Evolutionary conservation across 78 protist species (phyloP), one percentile per base, ranked within the genome.

Genomic region (Planoprotostelium fungivorum): DNA sequence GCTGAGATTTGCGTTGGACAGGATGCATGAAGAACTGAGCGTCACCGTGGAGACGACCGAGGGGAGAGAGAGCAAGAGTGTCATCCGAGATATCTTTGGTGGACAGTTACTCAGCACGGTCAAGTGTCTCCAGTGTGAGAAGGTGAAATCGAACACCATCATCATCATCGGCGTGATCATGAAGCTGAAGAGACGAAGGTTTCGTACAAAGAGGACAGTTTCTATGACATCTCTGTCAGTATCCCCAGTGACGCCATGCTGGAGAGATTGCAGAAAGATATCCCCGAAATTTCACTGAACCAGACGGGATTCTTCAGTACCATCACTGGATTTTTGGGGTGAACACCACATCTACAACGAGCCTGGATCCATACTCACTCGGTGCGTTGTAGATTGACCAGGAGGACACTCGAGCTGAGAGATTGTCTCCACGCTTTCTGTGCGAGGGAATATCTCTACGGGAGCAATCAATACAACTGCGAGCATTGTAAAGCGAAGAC

Each of bases 1-100:
- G 35, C 63, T 90, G n/a, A 0, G 38, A 9, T 88, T 1, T 9
- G 38, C 90, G 0, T 29, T 94, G 63, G 95, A 94, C 87, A 37
- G 91, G 73, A 84, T 94, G 36, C 95, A 94, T 85, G 94, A 94
- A 36, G 95, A 94, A 31, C 85, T 94, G 35, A 94, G 88, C 86
- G 0, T 36, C 38, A 29, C 36, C 87, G 38, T 10, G 87, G 34
- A 28, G 16, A 85, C 1, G 87, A 37, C 0, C 1, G 38, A 34
- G 51, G 87, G 36, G 1, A 34, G 36, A 0, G 87, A 9, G 36
- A 0, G 31, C 5, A 5, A 5, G 73, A 51, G 73, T 51, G 38
- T 85, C 87, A 85, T 85, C n/a, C 16, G 34, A 28, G 87, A 85
- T 37, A 85, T 85, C 87, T 85, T 85, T 34, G 87, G 16, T 28